phyloP scores from a whole-genome alignment of 2,329 filamentous ascomycete species.

The Dichotomopilus funicola region DNA sequence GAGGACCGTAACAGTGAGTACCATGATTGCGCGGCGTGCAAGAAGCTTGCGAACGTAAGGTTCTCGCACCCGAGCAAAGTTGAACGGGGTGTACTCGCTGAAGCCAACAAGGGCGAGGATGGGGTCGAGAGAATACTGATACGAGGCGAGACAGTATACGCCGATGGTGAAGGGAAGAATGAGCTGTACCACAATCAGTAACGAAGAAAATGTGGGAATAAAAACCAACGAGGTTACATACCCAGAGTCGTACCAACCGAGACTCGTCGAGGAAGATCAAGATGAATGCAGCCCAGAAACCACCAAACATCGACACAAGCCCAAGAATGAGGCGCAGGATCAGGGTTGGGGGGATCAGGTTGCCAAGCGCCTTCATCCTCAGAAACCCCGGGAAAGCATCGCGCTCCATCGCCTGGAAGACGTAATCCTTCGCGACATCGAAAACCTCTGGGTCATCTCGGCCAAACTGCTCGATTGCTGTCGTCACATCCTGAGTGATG shows the following conservation, averaged over 20 bases:
- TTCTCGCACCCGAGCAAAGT: slow-evolving; percentile 80
- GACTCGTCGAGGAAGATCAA: slow-evolving; percentile 84
- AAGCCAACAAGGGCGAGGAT: slow-evolving; percentile 80
- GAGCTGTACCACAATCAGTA: slow-evolving; percentile 32
- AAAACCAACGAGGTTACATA: slow-evolving; percentile 41
- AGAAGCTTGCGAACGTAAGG: slow-evolving; percentile 85
- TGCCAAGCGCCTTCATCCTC: slow-evolving; percentile 89
- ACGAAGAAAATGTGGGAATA: background rate
- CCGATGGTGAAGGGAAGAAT: slow-evolving; percentile 90
- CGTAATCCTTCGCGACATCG: slow-evolving; percentile 95
- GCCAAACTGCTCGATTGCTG: slow-evolving; percentile 81
- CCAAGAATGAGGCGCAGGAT: slow-evolving; percentile 81
- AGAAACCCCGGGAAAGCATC: slow-evolving; percentile 98
- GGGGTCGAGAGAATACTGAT: slow-evolving; percentile 94
- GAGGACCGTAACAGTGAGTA: slow-evolving; percentile 66
- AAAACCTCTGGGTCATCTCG: slow-evolving; percentile 97
- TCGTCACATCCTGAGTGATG: slow-evolving; percentile 79
- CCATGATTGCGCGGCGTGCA: slow-evolving; percentile 74
- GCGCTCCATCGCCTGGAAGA: slow-evolving; percentile 98
- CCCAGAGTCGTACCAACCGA: slow-evolving; percentile 72
- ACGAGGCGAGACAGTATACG: slow-evolving; percentile 80
- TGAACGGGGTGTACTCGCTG: slow-evolving; percentile 95
- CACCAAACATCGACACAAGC: slow-evolving; percentile 79
- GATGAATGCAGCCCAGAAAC: slow-evolving; percentile 88
- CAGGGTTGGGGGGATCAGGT: slow-evolving; percentile 85